A percentile compares a stretch with the other conserved stretches of the same genome.
These are phyloP conservation scores for Aspergillus tubingensis DNA, from an alignment of 2,329 filamentous ascomycete genomes.

Conservation along the genomic window DNA sequence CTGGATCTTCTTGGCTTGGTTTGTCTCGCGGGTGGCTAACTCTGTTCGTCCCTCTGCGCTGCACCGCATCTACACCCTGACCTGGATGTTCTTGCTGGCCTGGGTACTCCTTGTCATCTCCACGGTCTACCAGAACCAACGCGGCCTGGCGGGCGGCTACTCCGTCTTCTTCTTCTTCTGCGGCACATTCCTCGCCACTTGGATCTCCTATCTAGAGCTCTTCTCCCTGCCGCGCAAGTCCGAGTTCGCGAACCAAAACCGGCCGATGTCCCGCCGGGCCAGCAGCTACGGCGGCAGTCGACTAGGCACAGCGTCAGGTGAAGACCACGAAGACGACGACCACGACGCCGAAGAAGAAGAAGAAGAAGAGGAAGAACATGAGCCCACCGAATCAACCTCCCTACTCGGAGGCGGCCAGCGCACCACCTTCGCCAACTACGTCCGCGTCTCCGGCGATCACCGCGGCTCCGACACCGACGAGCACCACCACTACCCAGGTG, in stretches of 20 bases:
- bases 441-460: conserved; percentile 38
- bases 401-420: conserved; percentile 54
- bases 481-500: conserved; percentile 34
- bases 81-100: conserved; percentile 79
- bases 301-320: conserved; percentile 46
- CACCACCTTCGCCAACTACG: conserved; percentile 59
- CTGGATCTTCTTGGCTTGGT: conserved; percentile 82
- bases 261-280: conserved; percentile 42
- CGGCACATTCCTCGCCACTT: conserved; percentile 70
- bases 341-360: conserved; percentile 43
- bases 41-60: conserved; percentile 82
- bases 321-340: conserved; percentile 40
- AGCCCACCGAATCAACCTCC: conserved; percentile 58
- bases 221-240: conserved; percentile 73
- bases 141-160: conserved; percentile 74
- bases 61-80: conserved; percentile 74
- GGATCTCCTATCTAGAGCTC: conserved; percentile 77
- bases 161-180: conserved; percentile 78
- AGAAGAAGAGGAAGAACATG: conserved; percentile 44
- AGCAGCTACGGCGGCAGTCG: conserved; percentile 44
- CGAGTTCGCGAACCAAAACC: conserved; percentile 64
- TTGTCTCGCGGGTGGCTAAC: conserved; percentile 75
- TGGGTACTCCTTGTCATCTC: conserved; percentile 73
- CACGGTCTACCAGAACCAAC: conserved; percentile 74
- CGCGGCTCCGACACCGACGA: conserved; percentile 31